These are phyloP conservation scores for Claviceps spartinae DNA, from an alignment of 2,329 filamentous ascomycete genomes.

Conservation along the genomic window DNA sequence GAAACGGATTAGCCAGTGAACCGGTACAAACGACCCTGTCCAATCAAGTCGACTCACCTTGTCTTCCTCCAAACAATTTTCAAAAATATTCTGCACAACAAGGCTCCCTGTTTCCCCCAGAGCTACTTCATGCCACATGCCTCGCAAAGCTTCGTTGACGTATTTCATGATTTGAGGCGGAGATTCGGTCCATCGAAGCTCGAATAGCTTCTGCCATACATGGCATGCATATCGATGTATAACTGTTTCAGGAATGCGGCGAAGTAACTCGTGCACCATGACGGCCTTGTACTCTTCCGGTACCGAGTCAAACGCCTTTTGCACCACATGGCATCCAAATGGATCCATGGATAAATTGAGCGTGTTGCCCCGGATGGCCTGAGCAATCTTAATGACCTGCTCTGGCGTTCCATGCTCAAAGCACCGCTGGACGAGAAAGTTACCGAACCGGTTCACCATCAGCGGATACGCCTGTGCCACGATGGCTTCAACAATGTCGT, in stretches of 20 bases:
- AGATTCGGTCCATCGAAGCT: constrained; percentile 86
- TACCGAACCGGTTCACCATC: constrained; percentile 98
- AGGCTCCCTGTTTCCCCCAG: constrained; percentile 93
- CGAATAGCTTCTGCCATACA: constrained; percentile 99
- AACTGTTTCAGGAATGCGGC: constrained; percentile 91
- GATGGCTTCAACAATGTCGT: constrained; percentile 92
- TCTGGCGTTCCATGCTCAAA: constrained; percentile 95
- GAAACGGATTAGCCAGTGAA: background rate
- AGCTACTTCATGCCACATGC: constrained; percentile 99
- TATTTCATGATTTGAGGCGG: constrained; percentile 98
- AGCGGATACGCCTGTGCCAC: constrained; percentile 86
- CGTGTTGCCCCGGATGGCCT: constrained; percentile 87
- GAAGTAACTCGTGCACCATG: constrained; percentile 96
- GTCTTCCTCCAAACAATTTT: constrained; percentile 96
- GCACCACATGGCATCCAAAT: constrained; percentile 94
- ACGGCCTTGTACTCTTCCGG: constrained; percentile 95
- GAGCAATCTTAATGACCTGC: constrained; percentile 87
- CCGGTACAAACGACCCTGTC: background rate
- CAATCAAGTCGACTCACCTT: constrained; percentile 46
- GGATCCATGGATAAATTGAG: constrained; percentile 95
- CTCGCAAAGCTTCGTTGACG: constrained; percentile 85
- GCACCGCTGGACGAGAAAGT: constrained; percentile 95
- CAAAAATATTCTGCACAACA: constrained; percentile 98
- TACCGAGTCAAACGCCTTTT: constrained; percentile 96
- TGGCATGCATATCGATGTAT: constrained; percentile 98